phyloP scores from a whole-genome alignment of 2,329 filamentous ascomycete species.

The Penicillium digitatum region DNA sequence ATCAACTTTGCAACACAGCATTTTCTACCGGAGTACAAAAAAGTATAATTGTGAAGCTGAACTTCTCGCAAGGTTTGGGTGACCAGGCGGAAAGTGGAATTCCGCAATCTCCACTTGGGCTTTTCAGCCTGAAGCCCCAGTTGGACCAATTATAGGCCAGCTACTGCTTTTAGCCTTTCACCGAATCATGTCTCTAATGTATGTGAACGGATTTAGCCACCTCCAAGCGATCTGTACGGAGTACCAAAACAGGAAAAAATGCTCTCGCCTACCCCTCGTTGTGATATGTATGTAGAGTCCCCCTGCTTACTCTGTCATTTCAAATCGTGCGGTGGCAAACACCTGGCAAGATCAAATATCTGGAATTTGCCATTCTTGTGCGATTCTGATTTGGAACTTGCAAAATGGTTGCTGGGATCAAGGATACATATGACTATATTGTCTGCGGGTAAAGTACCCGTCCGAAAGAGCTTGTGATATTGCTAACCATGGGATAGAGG shows the following conservation, averaged over 20 bases:
- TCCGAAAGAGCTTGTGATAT: neutral
- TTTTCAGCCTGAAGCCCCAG: too few species aligned
- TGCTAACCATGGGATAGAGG: slow-evolving; percentile 31
- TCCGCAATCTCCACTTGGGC: neutral
- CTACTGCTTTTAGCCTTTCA: neutral
- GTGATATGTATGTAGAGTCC: neutral
- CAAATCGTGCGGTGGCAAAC: neutral
- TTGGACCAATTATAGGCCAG: neutral
- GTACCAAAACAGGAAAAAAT: neutral
- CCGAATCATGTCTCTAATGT: neutral
- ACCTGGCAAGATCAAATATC: neutral
- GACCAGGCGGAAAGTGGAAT: neutral
- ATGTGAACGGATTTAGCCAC: neutral
- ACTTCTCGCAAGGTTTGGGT: neutral
- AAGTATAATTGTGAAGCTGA: neutral
- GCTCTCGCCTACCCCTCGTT: neutral
- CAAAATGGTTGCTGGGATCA: slow-evolving; percentile 15
- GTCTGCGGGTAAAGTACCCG: slow-evolving; percentile 27
- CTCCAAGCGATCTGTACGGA: neutral
- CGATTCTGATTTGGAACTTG: neutral
- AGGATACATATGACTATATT: slow-evolving; percentile 29
- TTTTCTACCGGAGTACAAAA: too few species aligned
- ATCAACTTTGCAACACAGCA: too few species aligned
- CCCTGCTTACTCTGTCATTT: neutral
- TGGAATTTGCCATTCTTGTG: neutral